Conservation (phyloP, 129 eudicot species). For the Saposhnikovia divaricata region DNA sequence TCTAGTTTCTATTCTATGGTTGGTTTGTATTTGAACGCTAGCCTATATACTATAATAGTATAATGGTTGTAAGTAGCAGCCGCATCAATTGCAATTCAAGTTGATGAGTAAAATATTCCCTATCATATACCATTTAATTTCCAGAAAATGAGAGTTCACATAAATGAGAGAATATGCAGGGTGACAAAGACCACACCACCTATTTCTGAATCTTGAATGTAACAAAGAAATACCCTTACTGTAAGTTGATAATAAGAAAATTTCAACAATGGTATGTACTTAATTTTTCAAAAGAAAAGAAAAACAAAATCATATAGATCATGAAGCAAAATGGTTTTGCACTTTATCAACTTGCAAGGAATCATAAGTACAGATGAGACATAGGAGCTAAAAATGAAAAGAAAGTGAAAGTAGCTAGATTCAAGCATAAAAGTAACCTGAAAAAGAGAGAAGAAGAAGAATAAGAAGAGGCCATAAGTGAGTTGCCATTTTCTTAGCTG, state of each 20-base stretch:
- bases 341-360: background rate
- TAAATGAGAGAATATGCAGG: slow-evolving; percentile 9
- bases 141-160: slow-evolving; percentile 3
- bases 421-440: slow-evolving; percentile 27
- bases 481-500: slow-evolving; percentile 35
- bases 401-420: background rate
- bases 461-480: slow-evolving; percentile 35
- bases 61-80: background rate
- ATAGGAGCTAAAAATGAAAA: background rate
- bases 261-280: background rate
- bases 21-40: too few species aligned
- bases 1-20: too few species aligned
- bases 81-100: slow-evolving; percentile 1
- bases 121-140: background rate
- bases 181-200: background rate
- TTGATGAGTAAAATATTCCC: background rate
- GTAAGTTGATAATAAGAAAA: background rate
- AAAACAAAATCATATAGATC: background rate
- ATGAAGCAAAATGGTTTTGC: background rate
- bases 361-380: too few species aligned
- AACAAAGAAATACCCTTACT: background rate
- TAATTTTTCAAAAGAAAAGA: background rate
- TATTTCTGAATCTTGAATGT: slow-evolving; percentile 16
- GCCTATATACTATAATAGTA: too few species aligned
- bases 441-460: slow-evolving; percentile 31